Percentiles rank a stretch among this genome's conserved stretches.
These are phyloP conservation scores for Terfezia claveryi DNA, from an alignment of 495 filamentous ascomycete species.

Conservation along the genomic window DNA sequence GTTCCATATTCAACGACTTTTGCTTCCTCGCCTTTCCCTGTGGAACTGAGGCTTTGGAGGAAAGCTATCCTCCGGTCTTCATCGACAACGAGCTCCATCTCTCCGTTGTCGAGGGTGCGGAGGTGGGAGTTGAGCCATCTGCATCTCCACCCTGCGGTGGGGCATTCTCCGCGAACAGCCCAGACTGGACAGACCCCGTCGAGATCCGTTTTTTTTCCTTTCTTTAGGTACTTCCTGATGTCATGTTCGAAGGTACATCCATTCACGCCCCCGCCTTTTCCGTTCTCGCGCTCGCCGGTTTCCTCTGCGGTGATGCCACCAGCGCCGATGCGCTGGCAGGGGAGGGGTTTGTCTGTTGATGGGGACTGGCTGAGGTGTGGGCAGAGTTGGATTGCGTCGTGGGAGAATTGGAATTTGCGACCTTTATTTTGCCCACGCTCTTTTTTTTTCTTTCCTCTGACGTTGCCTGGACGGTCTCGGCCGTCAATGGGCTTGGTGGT, in stretches of 20 bases:
- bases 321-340: slow-evolving; percentile 9
- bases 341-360: slow-evolving; percentile 7
- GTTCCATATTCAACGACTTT: slow-evolving; percentile 5
- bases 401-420: slow-evolving; percentile 60
- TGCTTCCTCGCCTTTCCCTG: background rate
- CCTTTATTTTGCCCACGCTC: slow-evolving; percentile 65
- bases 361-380: slow-evolving; percentile 50
- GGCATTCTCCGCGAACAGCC: slow-evolving; percentile 50
- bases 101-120: slow-evolving; percentile 54
- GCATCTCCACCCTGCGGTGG: slow-evolving; percentile 66
- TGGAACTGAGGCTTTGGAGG: slow-evolving; percentile 15
- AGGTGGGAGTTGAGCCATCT: slow-evolving; percentile 68
- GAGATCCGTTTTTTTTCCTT: slow-evolving; percentile 61
- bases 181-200: slow-evolving; percentile 58
- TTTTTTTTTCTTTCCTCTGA: slow-evolving; percentile 34
- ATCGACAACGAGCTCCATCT: slow-evolving; percentile 49
- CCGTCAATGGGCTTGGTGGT: slow-evolving; percentile 12
- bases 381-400: slow-evolving; percentile 60
- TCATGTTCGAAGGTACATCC: slow-evolving; percentile 62
- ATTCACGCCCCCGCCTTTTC: slow-evolving; percentile 10
- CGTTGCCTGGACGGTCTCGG: slow-evolving; percentile 16
- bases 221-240: slow-evolving; percentile 59
- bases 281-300: slow-evolving; percentile 6
- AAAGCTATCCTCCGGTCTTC: slow-evolving; percentile 21
- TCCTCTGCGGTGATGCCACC: background rate